These are phyloP conservation scores for Lentinula novae-zelandiae DNA, from an alignment of 1,284 basidiomycete genomes.

Conservation along the genomic window DNA sequence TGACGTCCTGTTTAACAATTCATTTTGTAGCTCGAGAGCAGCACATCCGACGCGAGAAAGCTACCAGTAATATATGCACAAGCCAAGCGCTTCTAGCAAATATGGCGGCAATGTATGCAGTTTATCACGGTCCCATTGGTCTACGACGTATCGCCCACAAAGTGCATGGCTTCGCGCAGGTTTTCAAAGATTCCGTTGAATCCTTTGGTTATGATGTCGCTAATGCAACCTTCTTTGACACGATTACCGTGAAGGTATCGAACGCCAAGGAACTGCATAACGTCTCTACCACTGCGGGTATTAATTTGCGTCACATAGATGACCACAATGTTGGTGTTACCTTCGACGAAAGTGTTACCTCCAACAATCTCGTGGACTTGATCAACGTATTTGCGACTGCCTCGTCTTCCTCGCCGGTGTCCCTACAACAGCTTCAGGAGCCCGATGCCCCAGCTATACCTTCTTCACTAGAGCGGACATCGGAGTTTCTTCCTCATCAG, in stretches of 20 bases:
- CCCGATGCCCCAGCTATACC: constrained; percentile 47
- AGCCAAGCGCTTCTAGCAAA: constrained; percentile 93
- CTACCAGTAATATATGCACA: constrained; percentile 93
- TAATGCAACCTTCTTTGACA: constrained; percentile 87
- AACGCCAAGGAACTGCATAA: constrained; percentile 69
- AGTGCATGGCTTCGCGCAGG: constrained; percentile 85
- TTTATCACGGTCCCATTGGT: constrained; percentile 93
- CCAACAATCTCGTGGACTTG: constrained; percentile 72
- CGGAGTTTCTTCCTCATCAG: constrained; percentile 78
- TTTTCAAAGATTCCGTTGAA: constrained; percentile 72
- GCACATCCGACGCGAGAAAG: constrained; percentile 95
- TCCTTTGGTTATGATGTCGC: constrained; percentile 67
- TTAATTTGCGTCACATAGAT: constrained; percentile 87
- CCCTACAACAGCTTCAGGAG: constrained; percentile 40
- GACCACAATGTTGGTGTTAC: constrained; percentile 82
- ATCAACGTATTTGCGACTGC: constrained; percentile 80
- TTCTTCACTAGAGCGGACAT: constrained; percentile 61
- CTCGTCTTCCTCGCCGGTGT: constrained; percentile 38
- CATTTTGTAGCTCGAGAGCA: constrained; percentile 78
- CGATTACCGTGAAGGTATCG: constrained; percentile 82
- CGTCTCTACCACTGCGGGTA: constrained; percentile 59
- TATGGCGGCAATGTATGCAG: constrained; percentile 96
- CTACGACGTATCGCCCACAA: constrained; percentile 85
- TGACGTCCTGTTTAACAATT: not conserved
- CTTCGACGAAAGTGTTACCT: constrained; percentile 87